A percentile compares a stretch with the other conserved stretches of the same genome.
Evolutionary conservation across 164 flowering plant species (phyloP).

Genomic region (Liquidambar formosana): DNA sequence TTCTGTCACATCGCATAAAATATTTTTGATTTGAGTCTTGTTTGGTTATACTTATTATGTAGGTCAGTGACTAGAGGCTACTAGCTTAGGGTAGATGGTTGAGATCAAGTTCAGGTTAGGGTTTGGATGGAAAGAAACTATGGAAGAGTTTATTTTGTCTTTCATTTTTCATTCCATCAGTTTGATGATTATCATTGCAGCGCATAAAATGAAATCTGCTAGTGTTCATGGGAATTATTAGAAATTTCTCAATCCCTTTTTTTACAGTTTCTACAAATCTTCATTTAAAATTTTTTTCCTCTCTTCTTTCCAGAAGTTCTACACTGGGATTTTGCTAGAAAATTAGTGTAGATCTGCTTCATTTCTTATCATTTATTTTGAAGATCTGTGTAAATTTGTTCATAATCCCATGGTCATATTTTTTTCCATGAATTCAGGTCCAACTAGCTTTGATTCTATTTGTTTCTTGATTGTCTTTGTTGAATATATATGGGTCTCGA

Average conservation of each 20-base stretch:
- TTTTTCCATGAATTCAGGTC: too few relatives aligned
- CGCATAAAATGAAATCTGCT: neutral
- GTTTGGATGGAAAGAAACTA: neutral
- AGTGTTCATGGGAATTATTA: neutral
- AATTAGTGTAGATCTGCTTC: neutral
- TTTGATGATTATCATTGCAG: neutral
- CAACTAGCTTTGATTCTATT: too few relatives aligned
- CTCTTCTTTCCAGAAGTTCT: neutral
- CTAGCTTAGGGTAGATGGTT: neutral
- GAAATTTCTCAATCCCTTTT: neutral
- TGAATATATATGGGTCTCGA: too few relatives aligned
- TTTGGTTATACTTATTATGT: neutral
- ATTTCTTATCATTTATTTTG: neutral
- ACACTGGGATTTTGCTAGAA: neutral
- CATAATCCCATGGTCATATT: neutral
- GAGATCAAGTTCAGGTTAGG: neutral
- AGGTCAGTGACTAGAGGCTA: neutral
- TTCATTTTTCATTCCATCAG: neutral
- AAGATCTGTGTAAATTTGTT: neutral
- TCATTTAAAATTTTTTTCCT: neutral
- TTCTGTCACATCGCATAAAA: neutral
- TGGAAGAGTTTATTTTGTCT: neutral
- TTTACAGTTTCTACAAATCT: neutral
- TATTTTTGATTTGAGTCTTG: neutral
- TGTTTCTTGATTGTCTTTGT: too few relatives aligned